Conservation (phyloP, 768 basidiomycete genomes). For the Rhodotorula babjevae region DNA sequence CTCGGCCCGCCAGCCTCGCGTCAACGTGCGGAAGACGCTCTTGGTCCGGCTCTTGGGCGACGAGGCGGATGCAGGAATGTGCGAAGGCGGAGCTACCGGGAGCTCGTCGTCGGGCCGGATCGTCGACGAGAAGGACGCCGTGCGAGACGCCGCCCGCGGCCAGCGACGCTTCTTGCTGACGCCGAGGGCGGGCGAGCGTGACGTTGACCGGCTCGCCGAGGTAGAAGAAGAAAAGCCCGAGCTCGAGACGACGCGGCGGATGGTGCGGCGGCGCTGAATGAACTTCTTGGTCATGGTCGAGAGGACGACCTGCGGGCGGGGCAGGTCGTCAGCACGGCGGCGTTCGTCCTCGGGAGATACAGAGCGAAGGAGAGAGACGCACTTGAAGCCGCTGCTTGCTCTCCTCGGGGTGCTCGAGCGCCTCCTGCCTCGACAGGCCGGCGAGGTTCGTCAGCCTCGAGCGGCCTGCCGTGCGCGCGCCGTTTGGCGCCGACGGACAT, state of each 20-base stretch:
- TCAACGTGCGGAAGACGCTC: not conserved
- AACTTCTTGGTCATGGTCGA: constrained; percentile 47
- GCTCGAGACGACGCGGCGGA: constrained; percentile 33
- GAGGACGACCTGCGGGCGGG: constrained; percentile 38
- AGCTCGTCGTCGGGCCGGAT: not conserved
- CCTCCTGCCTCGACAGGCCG: constrained; percentile 27
- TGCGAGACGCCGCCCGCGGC: not conserved
- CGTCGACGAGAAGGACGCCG: not conserved
- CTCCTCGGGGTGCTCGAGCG: constrained; percentile 42
- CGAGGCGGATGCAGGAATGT: not conserved
- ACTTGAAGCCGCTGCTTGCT: constrained; percentile 43
- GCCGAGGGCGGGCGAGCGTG: not conserved
- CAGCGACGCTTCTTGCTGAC: not conserved
- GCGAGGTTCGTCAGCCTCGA: constrained; percentile 21
- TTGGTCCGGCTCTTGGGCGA: not conserved
- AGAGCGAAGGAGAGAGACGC: not conserved
- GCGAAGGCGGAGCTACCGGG: not conserved
- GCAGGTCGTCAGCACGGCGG: not conserved
- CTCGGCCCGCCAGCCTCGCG: not conserved
- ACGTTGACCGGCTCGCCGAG: constrained; percentile 54
- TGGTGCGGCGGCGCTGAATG: constrained; percentile 43
- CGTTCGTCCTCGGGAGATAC: not conserved
- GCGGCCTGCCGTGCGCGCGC: not conserved
- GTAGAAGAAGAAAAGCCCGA: constrained; percentile 41
- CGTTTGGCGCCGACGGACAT: not conserved